Evolutionary conservation across 768 basidiomycete genomes (phyloP).

Genomic region (Paxillus rubicundulus): DNA sequence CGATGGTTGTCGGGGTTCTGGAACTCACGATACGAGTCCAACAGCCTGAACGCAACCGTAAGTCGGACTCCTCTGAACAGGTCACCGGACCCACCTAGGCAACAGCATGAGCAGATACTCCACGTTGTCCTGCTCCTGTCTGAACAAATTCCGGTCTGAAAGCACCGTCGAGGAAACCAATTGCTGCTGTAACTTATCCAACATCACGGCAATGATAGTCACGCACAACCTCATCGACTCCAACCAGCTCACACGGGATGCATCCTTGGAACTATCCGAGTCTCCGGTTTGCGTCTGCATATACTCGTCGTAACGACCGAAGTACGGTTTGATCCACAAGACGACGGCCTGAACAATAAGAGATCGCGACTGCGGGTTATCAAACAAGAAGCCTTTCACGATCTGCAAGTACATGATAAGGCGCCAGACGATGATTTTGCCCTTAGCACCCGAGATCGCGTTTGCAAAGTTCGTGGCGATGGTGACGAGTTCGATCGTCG

Average conservation of each 20-base stretch:
- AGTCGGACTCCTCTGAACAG: background rate
- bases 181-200: constrained; percentile 84
- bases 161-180: constrained; percentile 65
- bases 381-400: constrained; percentile 85
- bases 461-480: constrained; percentile 87
- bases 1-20: constrained; percentile 63
- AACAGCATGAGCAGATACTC: constrained; percentile 81
- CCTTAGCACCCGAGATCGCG: constrained; percentile 70
- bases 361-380: constrained; percentile 73
- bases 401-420: constrained; percentile 92
- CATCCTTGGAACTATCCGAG: constrained; percentile 62
- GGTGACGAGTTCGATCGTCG: constrained; percentile 79
- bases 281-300: constrained; percentile 61
- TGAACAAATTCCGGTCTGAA: constrained; percentile 56
- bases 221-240: constrained; percentile 89
- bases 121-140: constrained; percentile 89
- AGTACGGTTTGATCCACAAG: constrained; percentile 93
- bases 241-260: constrained; percentile 81
- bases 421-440: constrained; percentile 91
- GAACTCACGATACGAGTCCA: constrained; percentile 87
- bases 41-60: constrained; percentile 47
- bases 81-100: constrained; percentile 59
- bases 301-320: constrained; percentile 89
- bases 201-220: constrained; percentile 83
- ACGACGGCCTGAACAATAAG: constrained; percentile 84